Conservation (phyloP, 768 basidiomycete genomes). For the Termitomyces sp. region DNA sequence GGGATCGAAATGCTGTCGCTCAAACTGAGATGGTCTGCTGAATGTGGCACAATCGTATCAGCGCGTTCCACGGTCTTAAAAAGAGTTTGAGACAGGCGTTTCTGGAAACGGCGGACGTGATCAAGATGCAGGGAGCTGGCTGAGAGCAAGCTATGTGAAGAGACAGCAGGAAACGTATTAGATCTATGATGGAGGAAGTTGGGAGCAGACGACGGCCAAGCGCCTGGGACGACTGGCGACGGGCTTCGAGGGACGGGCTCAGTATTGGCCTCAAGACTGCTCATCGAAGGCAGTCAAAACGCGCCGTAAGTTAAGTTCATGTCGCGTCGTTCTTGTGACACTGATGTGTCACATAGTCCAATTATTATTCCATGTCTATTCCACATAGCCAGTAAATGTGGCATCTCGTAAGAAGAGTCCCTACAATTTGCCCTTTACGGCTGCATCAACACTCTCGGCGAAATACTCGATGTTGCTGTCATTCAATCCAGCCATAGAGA, state of each 20-base stretch:
- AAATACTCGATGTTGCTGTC: constrained; percentile 84
- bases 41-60: not conserved
- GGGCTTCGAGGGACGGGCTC: constrained; percentile 23
- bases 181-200: constrained; percentile 18
- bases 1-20: constrained; percentile 11
- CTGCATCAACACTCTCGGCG: constrained; percentile 80
- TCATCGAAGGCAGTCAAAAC: constrained; percentile 7
- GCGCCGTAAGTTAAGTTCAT: constrained; percentile 6
- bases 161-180: constrained; percentile 20
- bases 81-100: constrained; percentile 22
- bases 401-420: not conserved
- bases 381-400: constrained; percentile 10
- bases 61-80: constrained; percentile 6
- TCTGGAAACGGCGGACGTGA: constrained; percentile 27
- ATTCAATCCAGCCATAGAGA: constrained; percentile 94
- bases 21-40: constrained; percentile 1
- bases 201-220: constrained; percentile 36
- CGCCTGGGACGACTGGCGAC: constrained; percentile 40
- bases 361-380: constrained; percentile 12
- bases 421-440: constrained; percentile 76
- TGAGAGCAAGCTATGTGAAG: not conserved
- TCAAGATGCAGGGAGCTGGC: constrained; percentile 23
- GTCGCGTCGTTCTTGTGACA: constrained; percentile 12
- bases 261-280: constrained; percentile 5
- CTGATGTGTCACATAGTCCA: not conserved